Evolutionary conservation across 768 basidiomycete species (phyloP).

Genomic region (Tylopilus subfusipes): DNA sequence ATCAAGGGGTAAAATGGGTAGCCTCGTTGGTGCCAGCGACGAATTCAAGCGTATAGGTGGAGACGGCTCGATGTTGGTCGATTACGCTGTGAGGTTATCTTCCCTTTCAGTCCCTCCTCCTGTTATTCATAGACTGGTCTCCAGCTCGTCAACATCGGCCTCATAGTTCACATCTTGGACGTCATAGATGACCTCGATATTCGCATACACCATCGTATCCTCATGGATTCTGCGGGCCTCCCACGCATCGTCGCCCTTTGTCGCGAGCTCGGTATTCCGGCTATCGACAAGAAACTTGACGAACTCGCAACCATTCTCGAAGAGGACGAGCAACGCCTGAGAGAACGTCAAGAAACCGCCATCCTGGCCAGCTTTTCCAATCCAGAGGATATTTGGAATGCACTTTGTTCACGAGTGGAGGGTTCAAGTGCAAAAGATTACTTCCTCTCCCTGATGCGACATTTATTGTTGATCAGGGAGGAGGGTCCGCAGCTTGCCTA

Average conservation of each 20-base stretch:
- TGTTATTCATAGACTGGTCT: slow-evolving; percentile 11
- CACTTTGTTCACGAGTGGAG: slow-evolving; percentile 71
- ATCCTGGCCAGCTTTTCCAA: slow-evolving; percentile 74
- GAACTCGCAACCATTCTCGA: slow-evolving; percentile 59
- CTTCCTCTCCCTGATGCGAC: slow-evolving; percentile 92
- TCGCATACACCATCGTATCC: slow-evolving; percentile 79
- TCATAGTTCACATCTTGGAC: slow-evolving; percentile 66
- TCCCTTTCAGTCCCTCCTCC: background rate
- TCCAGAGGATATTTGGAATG: slow-evolving; percentile 84
- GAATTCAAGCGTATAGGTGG: slow-evolving; percentile 72
- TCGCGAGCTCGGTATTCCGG: slow-evolving; percentile 56
- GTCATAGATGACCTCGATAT: slow-evolving; percentile 75
- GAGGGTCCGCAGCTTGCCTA: slow-evolving; percentile 81
- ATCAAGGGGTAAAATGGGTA: slow-evolving; percentile 93
- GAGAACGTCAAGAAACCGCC: slow-evolving; percentile 71
- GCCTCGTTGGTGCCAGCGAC: slow-evolving; percentile 90
- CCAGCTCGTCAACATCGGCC: slow-evolving; percentile 54
- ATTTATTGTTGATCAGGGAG: slow-evolving; percentile 85
- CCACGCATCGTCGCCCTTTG: slow-evolving; percentile 68
- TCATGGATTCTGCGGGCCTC: slow-evolving; percentile 88
- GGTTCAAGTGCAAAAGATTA: slow-evolving; percentile 78
- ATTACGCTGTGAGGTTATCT: slow-evolving; percentile 70
- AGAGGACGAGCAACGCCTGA: slow-evolving; percentile 70
- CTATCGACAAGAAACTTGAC: slow-evolving; percentile 64
- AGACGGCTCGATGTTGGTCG: slow-evolving; percentile 66